Base-by-base conservation (phyloP, 768 basidiomycete species). In the Mycena vulgaris region DNA sequence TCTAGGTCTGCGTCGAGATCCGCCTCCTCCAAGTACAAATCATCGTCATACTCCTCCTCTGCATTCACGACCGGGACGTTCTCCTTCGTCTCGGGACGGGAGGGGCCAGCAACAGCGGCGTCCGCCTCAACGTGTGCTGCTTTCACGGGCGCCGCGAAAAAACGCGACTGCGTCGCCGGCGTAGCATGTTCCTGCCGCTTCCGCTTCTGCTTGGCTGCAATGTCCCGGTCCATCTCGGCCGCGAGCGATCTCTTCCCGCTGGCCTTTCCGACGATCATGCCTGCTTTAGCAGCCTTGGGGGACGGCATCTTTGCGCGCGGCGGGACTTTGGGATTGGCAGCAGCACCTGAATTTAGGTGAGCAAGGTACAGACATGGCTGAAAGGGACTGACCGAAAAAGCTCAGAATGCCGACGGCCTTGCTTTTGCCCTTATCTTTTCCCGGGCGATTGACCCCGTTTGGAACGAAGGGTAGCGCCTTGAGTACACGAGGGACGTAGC, bases 231-330 rank as follows among this genome's bases (percentile, higher is more conserved):
- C 86, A 93, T 87, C 55, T 91, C 87, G 63, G 91, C 92, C 27
- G 86, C 85, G 37, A 95, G 83, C 2, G 92, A 92, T 63, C 94
- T 85, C 78, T 95, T 95, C 19, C 94, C 94, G 74, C 92, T 95
- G 9, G 87, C 85, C 66, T 87, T 89, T 23, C 93, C 92, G 31
- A 79, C 76, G 64, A 72, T 65, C 69, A 75, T 75, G 40, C 77
- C 78, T 74, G 73, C 74, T 48, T 72, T 58, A 13, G 64, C 47
- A 59, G 63, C 35, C 31, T 69, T 39, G 28, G 70, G 75, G 19
- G 78, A 74, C 28, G 64, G 58, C 25, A 57, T 27, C 52, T 74
- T 72, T 62, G 66, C 47, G 65, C 68, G 72, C 21, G 77, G 78
- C 31, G 84, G 82, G 37, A 85, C 84, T 57, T 74, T 81, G 13